A percentile compares a stretch with the other conserved stretches of the same genome.
These are phyloP conservation scores for Saturnispora saitoi DNA, from an alignment of 805 yeast genomes.

Conservation along the genomic window DNA sequence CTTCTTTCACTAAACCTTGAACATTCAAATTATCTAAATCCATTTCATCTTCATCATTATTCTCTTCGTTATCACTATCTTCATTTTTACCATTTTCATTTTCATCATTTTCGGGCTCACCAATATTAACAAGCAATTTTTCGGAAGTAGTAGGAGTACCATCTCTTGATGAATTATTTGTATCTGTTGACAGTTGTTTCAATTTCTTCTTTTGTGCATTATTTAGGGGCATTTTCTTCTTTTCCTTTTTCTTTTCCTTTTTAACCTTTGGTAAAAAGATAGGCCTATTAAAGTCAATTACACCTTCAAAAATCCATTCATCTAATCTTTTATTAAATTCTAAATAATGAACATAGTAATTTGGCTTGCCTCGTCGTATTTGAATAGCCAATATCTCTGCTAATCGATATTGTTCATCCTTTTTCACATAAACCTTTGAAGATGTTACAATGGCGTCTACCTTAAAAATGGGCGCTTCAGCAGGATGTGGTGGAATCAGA, in stretches of 20 bases:
- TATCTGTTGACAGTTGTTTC: neutral
- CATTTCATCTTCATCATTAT: conserved; percentile 51
- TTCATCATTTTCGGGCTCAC: neutral
- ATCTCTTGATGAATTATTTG: neutral
- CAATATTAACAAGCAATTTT: conserved; percentile 5
- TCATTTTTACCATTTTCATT: neutral
- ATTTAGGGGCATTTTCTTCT: conserved; percentile 16
- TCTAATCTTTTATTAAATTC: conserved; percentile 94
- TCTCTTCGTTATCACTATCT: conserved; percentile 7
- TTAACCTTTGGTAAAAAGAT: conserved; percentile 63
- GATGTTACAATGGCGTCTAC: conserved; percentile 57
- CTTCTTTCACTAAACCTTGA: conserved; percentile 59
- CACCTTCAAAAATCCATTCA: conserved; percentile 77
- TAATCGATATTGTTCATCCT: conserved; percentile 68
- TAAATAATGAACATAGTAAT: conserved; percentile 87
- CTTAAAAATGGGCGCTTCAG: conserved; percentile 22
- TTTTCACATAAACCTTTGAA: conserved; percentile 71
- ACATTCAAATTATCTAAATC: conserved; percentile 80
- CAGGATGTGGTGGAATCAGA: conserved; percentile 27
- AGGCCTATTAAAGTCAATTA: conserved; percentile 65
- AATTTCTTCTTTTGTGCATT: conserved; percentile 15
- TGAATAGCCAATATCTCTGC: conserved; percentile 84
- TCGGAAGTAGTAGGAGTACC: conserved; percentile 13
- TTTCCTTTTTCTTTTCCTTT: conserved; percentile 35
- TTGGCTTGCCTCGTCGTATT: conserved; percentile 63